A percentile compares a stretch with the other conserved stretches of the same genome.
phyloP scores from a whole-genome alignment of 2,329 filamentous ascomycete species.

The Sarocladium strictum region DNA sequence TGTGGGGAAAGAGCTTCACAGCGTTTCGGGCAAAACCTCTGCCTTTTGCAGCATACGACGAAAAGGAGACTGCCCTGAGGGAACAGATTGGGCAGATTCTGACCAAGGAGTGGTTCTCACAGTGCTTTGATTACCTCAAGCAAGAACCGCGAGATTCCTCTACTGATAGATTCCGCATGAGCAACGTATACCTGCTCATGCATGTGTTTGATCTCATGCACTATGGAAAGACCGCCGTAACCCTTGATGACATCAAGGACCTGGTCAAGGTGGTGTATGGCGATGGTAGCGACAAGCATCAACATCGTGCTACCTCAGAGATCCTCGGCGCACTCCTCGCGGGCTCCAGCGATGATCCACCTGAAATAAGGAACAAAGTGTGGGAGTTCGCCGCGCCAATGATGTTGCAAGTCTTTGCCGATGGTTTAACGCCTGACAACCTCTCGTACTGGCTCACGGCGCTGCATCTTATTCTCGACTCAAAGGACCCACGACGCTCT shows the following conservation, averaged over 20 bases:
- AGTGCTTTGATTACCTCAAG: constrained; percentile 89
- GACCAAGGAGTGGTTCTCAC: constrained; percentile 77
- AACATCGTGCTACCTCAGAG: constrained; percentile 91
- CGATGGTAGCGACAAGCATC: constrained; percentile 94
- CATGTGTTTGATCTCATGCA: constrained; percentile 89
- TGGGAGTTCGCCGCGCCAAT: constrained; percentile 92
- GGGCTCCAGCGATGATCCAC: constrained; percentile 71
- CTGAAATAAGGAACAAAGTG: constrained; percentile 65
- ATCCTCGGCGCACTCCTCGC: constrained; percentile 82
- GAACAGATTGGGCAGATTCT: constrained; percentile 75
- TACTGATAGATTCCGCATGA: constrained; percentile 84
- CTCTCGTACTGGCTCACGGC: constrained; percentile 92
- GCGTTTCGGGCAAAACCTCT: constrained; percentile 68
- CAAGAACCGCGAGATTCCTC: constrained; percentile 83
- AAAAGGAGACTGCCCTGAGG: constrained; percentile 67
- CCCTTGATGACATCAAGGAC: constrained; percentile 82
- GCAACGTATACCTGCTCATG: constrained; percentile 78
- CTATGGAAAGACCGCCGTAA: constrained; percentile 68
- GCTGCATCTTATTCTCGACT: constrained; percentile 80
- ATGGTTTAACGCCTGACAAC: constrained; percentile 91
- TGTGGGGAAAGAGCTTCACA: constrained; percentile 84
- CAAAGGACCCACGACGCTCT: constrained; percentile 80
- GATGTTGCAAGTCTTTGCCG: constrained; percentile 78
- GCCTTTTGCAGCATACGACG: constrained; percentile 69
- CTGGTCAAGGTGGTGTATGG: constrained; percentile 73